These are phyloP conservation scores for Monosporascus sp. DNA, from an alignment of 2,329 filamentous ascomycete species.

Conservation along the genomic window DNA sequence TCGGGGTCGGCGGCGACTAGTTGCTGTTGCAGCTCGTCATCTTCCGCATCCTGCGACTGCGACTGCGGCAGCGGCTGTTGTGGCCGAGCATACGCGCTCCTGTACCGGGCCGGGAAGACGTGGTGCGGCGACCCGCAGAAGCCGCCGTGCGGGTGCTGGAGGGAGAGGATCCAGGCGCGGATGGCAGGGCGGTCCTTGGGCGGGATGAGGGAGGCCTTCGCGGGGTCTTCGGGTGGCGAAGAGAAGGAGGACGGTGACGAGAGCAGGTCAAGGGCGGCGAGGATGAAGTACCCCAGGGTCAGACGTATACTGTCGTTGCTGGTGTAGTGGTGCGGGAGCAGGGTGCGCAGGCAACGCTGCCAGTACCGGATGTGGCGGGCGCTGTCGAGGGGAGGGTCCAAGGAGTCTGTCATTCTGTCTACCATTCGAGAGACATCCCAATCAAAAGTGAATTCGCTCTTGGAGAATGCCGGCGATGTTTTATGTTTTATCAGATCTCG, in stretches of 20 bases:
- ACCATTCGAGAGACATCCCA: too few relatives aligned
- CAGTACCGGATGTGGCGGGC: constrained; percentile 83
- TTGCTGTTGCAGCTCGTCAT: constrained; percentile 14
- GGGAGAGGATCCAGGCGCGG: constrained; percentile 75
- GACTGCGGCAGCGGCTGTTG: background rate
- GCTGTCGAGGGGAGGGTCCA: constrained; percentile 42
- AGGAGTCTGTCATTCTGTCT: constrained; percentile 7
- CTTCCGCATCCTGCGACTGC: background rate
- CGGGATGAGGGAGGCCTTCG: constrained; percentile 49
- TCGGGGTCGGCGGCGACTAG: constrained; percentile 37
- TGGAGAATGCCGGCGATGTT: too few relatives aligned
- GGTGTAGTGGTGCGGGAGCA: constrained; percentile 78
- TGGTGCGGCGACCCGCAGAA: constrained; percentile 82
- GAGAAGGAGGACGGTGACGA: constrained; percentile 51
- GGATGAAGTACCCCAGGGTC: constrained; percentile 81
- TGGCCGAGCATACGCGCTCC: constrained; percentile 5
- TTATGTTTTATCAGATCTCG: too few relatives aligned
- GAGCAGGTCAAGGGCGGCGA: constrained; percentile 80
- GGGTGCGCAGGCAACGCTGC: constrained; percentile 76
- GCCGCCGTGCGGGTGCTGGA: constrained; percentile 80
- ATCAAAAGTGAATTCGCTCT: too few relatives aligned
- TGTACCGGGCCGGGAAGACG: constrained; percentile 31
- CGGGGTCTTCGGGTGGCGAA: constrained; percentile 34
- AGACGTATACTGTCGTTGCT: constrained; percentile 87
- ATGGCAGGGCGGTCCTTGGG: constrained; percentile 38